phyloP scores from a whole-genome alignment of 2,329 filamentous ascomycete species.

The Nemania serpens region DNA sequence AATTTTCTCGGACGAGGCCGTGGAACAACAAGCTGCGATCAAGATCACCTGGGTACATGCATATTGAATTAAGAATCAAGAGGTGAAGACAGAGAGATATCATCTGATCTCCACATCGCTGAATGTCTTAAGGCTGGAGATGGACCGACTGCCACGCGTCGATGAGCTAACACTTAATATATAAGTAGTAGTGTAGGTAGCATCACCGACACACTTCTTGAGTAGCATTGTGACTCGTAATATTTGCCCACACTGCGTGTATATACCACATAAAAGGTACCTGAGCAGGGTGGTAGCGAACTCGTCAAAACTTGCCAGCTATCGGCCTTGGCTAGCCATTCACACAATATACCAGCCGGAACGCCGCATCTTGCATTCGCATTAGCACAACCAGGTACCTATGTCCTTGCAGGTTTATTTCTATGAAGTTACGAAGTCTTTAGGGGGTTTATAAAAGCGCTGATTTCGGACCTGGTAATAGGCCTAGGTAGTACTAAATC shows the following conservation, averaged over 20 bases:
- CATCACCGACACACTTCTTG: too few species aligned
- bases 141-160: neutral
- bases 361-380: conserved; percentile 5
- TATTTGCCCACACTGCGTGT: neutral
- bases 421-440: neutral
- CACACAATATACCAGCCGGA: neutral
- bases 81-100: neutral
- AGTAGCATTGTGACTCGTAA: neutral
- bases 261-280: neutral
- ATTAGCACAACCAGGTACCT: neutral
- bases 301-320: conserved; percentile 24
- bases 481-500: too few species aligned
- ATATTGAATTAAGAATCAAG: neutral
- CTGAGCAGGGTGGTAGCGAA: neutral
- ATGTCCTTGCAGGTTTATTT: neutral
- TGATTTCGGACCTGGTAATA: neutral
- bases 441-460: neutral
- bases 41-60: neutral
- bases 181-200: too few species aligned
- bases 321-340: neutral
- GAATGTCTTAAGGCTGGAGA: neutral
- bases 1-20: neutral
- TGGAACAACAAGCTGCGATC: conserved; percentile 13
- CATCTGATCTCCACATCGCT: conserved; percentile 1
- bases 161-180: too few species aligned